A percentile compares a stretch with the other conserved stretches of the same genome.
These are phyloP conservation scores for Ascochyta lentis DNA, from an alignment of 2,329 filamentous ascomycete species.

Conservation along the genomic window DNA sequence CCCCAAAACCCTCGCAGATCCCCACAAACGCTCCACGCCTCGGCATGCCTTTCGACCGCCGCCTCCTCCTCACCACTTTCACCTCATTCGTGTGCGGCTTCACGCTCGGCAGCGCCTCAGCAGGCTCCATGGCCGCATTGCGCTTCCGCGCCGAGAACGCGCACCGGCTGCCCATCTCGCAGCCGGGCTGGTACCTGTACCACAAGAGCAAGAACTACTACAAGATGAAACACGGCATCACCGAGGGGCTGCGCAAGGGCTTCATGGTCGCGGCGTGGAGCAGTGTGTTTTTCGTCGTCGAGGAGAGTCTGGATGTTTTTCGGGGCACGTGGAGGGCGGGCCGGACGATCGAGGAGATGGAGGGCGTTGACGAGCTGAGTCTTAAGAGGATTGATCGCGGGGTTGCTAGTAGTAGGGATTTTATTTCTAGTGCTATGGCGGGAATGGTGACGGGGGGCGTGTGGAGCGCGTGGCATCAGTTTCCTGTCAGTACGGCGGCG, in stretches of 20 bases:
- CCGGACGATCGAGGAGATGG: constrained; percentile 46
- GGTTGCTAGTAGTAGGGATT: constrained; percentile 62
- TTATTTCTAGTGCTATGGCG: constrained; percentile 80
- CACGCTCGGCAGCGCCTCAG: constrained; percentile 73
- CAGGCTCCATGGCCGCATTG: constrained; percentile 75
- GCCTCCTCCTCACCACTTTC: constrained; percentile 69
- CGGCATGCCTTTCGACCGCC: constrained; percentile 68
- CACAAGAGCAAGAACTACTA: constrained; percentile 98
- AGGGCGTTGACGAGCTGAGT: constrained; percentile 46
- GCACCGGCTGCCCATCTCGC: constrained; percentile 83
- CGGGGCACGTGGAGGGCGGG: constrained; percentile 54
- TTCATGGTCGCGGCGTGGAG: constrained; percentile 74
- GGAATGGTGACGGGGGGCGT: constrained; percentile 83
- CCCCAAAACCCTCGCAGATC: constrained; percentile 16
- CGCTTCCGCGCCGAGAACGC: constrained; percentile 96
- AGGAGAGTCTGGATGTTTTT: constrained; percentile 82
- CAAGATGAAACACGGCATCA: constrained; percentile 75
- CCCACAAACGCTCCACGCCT: constrained; percentile 49
- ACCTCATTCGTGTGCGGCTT: constrained; percentile 73
- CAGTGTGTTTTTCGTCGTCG: constrained; percentile 77
- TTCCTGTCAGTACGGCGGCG: constrained; percentile 69
- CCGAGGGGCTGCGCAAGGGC: constrained; percentile 80
- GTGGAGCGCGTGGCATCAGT: constrained; percentile 85
- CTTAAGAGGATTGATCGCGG: constrained; percentile 35
- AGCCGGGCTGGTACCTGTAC: constrained; percentile 95